Evolutionary conservation across 768 basidiomycete species (phyloP).

Genomic region (Hortiboletus campestris): DNA sequence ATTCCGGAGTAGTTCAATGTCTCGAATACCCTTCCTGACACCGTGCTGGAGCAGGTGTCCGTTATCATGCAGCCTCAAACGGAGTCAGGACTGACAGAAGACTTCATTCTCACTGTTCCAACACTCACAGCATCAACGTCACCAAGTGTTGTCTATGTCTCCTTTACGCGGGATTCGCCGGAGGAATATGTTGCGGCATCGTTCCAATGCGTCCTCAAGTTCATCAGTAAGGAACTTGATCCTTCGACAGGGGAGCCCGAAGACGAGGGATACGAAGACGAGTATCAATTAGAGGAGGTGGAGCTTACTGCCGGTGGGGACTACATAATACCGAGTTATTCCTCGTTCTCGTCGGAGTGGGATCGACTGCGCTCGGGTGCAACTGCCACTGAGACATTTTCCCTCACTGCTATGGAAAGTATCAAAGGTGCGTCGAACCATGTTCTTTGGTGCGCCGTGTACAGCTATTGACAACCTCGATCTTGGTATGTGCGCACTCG

Average conservation of each 20-base stretch:
- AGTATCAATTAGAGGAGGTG: constrained; percentile 95
- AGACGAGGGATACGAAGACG: constrained; percentile 98
- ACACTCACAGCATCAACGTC: constrained; percentile 67
- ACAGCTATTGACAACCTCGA: constrained; percentile 19
- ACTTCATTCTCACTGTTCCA: constrained; percentile 88
- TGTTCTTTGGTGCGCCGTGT: constrained; percentile 5
- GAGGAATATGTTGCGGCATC: constrained; percentile 77
- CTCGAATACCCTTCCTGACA: constrained; percentile 94
- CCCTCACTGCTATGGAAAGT: constrained; percentile 87
- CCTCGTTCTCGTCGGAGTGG: constrained; percentile 93
- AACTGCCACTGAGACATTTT: constrained; percentile 88
- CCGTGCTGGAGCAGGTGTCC: constrained; percentile 90
- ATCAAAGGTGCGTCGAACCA: constrained; percentile 71
- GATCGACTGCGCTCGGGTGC: constrained; percentile 80
- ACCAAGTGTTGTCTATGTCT: constrained; percentile 88
- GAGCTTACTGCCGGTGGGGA: constrained; percentile 91
- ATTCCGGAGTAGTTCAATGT: constrained; percentile 77
- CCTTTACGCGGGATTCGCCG: constrained; percentile 82
- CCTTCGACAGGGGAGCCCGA: constrained; percentile 94
- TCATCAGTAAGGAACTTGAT: constrained; percentile 96
- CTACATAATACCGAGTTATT: constrained; percentile 95
- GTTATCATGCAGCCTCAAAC: constrained; percentile 86
- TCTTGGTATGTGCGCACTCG: constrained; percentile 13
- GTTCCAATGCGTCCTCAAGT: constrained; percentile 90
- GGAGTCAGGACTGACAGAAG: constrained; percentile 78